These are phyloP conservation scores for Penicillium nordicum DNA, from an alignment of 2,329 filamentous ascomycete genomes.

Conservation along the genomic window DNA sequence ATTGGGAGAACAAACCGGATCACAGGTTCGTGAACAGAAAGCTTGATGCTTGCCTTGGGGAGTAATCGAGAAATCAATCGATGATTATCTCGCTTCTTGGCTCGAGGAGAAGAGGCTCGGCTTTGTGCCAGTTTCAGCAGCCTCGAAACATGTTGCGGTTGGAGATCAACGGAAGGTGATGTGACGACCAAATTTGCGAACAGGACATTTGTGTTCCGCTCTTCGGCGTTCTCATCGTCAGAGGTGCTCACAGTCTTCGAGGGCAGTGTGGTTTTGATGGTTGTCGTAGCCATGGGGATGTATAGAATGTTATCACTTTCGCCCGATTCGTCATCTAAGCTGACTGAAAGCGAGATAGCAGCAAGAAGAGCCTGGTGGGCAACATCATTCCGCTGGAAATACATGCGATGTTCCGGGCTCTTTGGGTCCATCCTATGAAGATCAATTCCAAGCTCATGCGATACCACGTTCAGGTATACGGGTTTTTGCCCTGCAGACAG, in stretches of 20 bases:
- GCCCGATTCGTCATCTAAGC: conserved; percentile 83
- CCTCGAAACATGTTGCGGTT: conserved; percentile 85
- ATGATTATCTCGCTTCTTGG: conserved; percentile 50
- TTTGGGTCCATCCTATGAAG: conserved; percentile 86
- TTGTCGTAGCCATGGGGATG: conserved; percentile 95
- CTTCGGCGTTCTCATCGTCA: conserved; percentile 66
- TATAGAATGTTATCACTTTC: conserved; percentile 85
- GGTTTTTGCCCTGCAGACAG: conserved; percentile 66
- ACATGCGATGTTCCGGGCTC: conserved; percentile 95
- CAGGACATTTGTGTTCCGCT: conserved; percentile 91
- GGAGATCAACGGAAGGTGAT: conserved; percentile 88
- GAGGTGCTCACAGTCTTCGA: conserved; percentile 87
- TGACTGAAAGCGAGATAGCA: conserved; percentile 86
- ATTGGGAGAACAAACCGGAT: conserved; percentile 83
- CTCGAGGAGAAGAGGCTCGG: conserved; percentile 43
- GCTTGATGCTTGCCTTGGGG: conserved; percentile 90
- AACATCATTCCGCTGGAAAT: conserved; percentile 87
- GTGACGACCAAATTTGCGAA: conserved; percentile 96
- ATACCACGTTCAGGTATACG: conserved; percentile 79
- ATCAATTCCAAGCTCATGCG: conserved; percentile 95
- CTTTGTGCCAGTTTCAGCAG: conserved; percentile 71
- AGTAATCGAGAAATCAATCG: conserved; percentile 82
- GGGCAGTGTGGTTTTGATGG: conserved; percentile 85
- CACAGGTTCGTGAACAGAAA: conserved; percentile 95
- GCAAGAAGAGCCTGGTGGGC: conserved; percentile 92